Base-by-base conservation (phyloP, 495 filamentous ascomycete genomes). In the Achaetomiella virescens region DNA sequence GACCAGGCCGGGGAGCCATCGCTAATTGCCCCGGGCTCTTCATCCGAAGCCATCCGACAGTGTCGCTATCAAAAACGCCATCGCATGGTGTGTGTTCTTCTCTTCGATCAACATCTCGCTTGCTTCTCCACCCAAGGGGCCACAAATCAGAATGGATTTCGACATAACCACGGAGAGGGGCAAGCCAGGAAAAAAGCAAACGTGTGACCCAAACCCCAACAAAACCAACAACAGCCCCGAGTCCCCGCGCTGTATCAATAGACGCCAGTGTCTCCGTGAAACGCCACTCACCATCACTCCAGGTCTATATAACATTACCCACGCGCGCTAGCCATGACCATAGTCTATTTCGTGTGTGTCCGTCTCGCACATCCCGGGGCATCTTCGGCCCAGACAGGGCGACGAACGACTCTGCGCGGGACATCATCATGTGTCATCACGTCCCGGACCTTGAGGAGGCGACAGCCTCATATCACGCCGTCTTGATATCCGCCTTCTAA, bases 401-500 rank as follows among this genome's bases (percentile, higher is more conserved):
- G 36, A n/a, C 6, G 3, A 48, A 2, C 48, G 3, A 27, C 10
- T 6, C 20, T 11, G 9, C 9, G 42, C 42, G 12, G 8, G n/a
- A 27, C 27, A 25, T 2, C 24, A n/a, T 2, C 15, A 27, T 14
- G 20, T 40, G 42, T 10, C 17, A 35, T 31, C 12, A 25, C 10
- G 1, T 14, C 5, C 21, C 31, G 31, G 3, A 8, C n/a, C 25
- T 10, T 1, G 31, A 47, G 27, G 17, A n/a, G 7, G 14, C n/a
- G 24, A 31, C 12, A 1, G 6, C 6, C 7, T 20, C 47, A 6
- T n/a, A n/a, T 57, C 48, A 57, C 2, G 48, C 55, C 7, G 55
- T 57, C 42, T 57, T 57, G 40, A 57, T 57, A 57, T 57, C 55
- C 55, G 15, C 55, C 55, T 57, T 31, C 48, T 11, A 3, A 57